Percentiles rank a stretch among this genome's conserved stretches.
Conservation (phyloP, 352 stramenopile species). For the Globisporangium nodosum region DNA sequence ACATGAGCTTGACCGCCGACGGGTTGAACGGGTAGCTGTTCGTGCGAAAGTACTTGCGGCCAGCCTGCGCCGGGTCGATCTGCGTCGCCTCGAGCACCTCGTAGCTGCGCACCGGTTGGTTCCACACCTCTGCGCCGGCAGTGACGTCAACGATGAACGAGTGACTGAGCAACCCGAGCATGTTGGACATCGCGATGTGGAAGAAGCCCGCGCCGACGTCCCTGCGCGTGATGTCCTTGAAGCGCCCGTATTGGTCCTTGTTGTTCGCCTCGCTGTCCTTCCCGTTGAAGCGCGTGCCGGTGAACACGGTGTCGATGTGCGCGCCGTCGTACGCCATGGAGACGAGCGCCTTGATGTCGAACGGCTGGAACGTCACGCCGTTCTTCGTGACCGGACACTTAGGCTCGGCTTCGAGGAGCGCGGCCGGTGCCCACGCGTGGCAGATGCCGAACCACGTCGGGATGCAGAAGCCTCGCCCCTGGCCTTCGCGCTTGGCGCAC, state of each 20-base stretch:
- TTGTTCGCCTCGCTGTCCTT: constrained; percentile 31
- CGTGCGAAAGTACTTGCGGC: constrained; percentile 4
- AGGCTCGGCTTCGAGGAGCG: constrained; percentile 38
- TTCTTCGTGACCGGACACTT: constrained; percentile 19
- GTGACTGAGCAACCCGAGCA: constrained; percentile 40
- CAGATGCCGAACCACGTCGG: constrained; percentile 16
- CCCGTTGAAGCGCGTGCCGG: constrained; percentile 44
- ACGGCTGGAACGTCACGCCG: constrained; percentile 4
- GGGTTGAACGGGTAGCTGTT: constrained; percentile 17
- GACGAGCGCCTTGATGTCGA: constrained; percentile 46
- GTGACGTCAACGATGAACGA: constrained; percentile 49
- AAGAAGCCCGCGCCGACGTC: constrained; percentile 51
- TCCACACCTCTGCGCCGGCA: constrained; percentile 14
- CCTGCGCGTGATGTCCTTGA: constrained; percentile 26
- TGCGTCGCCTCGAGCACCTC: constrained; percentile 4
- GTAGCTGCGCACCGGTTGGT: constrained; percentile 16
- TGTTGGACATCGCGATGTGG: constrained; percentile 45
- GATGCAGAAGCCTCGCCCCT: constrained; percentile 10
- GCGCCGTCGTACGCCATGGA: constrained; percentile 48
- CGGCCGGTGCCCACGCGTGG: constrained; percentile 13
- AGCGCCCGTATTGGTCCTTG: constrained; percentile 47
- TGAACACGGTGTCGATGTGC: constrained; percentile 47
- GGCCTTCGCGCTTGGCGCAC: constrained; percentile 3
- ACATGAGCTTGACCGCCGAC: constrained; percentile 8
- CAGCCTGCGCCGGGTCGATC: background rate